Percentiles rank a stretch among this genome's conserved stretches.
Conservation (phyloP, 768 basidiomycete genomes). For the Hygrophorus pudorinus region DNA sequence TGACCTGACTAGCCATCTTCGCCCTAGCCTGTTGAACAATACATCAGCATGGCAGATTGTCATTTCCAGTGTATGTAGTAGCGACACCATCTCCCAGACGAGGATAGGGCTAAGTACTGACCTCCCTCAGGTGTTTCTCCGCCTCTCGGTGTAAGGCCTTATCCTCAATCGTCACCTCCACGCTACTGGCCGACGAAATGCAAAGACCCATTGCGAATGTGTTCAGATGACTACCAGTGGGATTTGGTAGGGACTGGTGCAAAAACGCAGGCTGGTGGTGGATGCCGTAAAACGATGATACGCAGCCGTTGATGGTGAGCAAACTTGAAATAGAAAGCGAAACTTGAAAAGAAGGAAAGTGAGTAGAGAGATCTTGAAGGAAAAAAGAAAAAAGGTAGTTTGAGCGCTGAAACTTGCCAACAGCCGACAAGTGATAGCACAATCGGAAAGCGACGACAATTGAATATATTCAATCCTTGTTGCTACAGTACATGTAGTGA, state of each 20-base stretch:
- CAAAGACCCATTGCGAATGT: slow-evolving; percentile 67
- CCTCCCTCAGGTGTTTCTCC: slow-evolving; percentile 73
- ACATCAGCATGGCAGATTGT: slow-evolving; percentile 1
- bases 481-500: no score
- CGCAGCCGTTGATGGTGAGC: no score
- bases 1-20: slow-evolving; percentile 63
- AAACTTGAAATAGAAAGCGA: background rate
- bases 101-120: slow-evolving; percentile 20
- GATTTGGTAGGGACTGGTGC: no score
- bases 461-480: no score
- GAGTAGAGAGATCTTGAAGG: background rate
- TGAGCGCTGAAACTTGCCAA: no score
- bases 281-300: no score
- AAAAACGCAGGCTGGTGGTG: no score
- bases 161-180: slow-evolving; percentile 62
- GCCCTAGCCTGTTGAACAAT: slow-evolving; percentile 74
- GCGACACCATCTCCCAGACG: background rate
- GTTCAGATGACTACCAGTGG: no score
- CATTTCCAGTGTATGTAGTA: slow-evolving; percentile 4
- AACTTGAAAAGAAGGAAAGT: background rate
- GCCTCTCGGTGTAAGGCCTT: slow-evolving; percentile 54
- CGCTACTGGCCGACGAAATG: slow-evolving; percentile 47
- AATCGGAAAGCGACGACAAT: no score
- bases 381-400: background rate
- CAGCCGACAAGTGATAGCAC: no score